Percentiles rank a stretch among this genome's conserved stretches.
Evolutionary conservation across 176 grass and related monocot genomes (phyloP).

Genomic region (Canna indica): DNA sequence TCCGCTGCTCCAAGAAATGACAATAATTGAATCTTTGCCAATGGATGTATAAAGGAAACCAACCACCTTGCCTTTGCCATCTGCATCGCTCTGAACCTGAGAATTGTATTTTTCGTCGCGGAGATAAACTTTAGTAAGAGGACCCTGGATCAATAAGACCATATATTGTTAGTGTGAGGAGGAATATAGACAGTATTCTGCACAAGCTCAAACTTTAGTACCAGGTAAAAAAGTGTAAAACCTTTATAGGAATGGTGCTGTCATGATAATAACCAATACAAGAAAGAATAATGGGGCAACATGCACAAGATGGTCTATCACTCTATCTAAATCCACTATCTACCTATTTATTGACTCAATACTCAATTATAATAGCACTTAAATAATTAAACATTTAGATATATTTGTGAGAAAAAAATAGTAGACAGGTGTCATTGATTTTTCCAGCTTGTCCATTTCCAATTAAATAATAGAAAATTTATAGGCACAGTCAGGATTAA

Average conservation of each 20-base stretch:
- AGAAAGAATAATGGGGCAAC: background rate
- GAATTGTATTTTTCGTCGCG: slow-evolving; percentile 37
- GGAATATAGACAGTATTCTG: slow-evolving; percentile 6
- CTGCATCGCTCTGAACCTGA: slow-evolving; percentile 36
- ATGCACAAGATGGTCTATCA: background rate
- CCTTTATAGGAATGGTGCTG: background rate
- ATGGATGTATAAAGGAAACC: slow-evolving; percentile 70
- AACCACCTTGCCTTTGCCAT: slow-evolving; percentile 57
- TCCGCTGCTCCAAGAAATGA: slow-evolving; percentile 69
- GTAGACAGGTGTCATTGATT: too few relatives aligned
- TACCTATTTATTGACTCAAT: background rate
- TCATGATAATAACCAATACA: background rate
- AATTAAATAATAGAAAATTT: too few relatives aligned
- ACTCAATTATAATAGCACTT: background rate
- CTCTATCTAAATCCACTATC: too few relatives aligned
- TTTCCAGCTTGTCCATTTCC: too few relatives aligned
- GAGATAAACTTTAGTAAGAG: slow-evolving; percentile 56
- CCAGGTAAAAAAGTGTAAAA: background rate
- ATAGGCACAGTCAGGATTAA: background rate
- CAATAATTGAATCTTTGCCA: slow-evolving; percentile 87
- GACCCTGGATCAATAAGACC: slow-evolving; percentile 56
- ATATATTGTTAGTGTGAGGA: background rate
- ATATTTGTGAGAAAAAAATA: too few relatives aligned
- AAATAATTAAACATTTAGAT: background rate
- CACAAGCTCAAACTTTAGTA: background rate